Evolutionary conservation across 176 grass and related monocot genomes (phyloP).

Genomic region (Stipa capillata): DNA sequence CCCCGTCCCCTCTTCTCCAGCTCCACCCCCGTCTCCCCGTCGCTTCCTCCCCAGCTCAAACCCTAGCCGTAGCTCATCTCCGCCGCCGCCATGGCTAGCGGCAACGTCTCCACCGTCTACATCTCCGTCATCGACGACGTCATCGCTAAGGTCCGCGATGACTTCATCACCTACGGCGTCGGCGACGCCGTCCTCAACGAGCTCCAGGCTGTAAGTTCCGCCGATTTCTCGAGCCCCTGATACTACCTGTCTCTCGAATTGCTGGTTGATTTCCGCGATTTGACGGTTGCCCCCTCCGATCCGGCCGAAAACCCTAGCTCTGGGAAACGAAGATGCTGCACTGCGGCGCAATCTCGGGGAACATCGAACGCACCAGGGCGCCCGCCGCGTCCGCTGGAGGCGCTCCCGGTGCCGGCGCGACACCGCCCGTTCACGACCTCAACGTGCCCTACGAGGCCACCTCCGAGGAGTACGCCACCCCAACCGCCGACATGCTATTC

Average conservation of each 20-base stretch:
- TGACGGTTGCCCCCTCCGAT: constrained; percentile 24
- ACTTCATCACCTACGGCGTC: constrained; percentile 79
- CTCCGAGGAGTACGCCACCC: constrained; percentile 94
- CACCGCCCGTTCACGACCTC: constrained; percentile 69
- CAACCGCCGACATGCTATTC: constrained; percentile 81
- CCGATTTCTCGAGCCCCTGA: neutral
- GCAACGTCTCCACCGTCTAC: constrained; percentile 87
- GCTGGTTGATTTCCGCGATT: constrained; percentile 8
- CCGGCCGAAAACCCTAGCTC: constrained; percentile 43
- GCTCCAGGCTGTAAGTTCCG: constrained; percentile 68
- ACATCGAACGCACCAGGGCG: constrained; percentile 42
- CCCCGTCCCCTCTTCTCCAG: neutral
- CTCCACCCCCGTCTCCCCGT: neutral
- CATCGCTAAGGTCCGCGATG: constrained; percentile 74
- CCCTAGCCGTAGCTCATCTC: constrained; percentile 7
- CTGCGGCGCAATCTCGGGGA: constrained; percentile 71
- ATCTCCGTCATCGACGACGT: constrained; percentile 92
- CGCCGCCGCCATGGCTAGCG: constrained; percentile 50
- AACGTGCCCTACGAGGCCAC: constrained; percentile 93
- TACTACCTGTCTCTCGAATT: neutral
- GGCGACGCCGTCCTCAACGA: constrained; percentile 79
- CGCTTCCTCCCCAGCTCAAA: neutral
- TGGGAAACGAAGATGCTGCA: constrained; percentile 99
- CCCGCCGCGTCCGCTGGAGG: neutral
- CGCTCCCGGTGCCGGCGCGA: neutral